Evolutionary conservation across 2,329 filamentous ascomycete species (phyloP).

Genomic region (Didymella sp.): DNA sequence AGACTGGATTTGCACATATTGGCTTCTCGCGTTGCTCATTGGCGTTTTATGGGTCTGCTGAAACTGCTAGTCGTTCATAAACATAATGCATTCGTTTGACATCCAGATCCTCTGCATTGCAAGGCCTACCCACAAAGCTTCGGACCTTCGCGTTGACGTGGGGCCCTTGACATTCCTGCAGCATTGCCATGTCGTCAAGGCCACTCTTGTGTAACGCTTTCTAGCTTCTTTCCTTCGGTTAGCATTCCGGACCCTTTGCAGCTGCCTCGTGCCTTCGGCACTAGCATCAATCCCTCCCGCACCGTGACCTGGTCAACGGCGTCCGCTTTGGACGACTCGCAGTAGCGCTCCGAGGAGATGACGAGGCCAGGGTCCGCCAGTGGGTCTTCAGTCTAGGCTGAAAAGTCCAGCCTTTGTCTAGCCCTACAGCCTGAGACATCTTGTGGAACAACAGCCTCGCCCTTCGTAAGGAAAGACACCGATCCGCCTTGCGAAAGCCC

Average conservation of each 20-base stretch:
- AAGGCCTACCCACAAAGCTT: background rate
- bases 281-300: conserved; percentile 15
- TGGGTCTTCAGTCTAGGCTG: background rate
- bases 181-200: conserved; percentile 2
- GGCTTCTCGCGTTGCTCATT: conserved; percentile 12
- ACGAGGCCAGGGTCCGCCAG: background rate
- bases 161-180: conserved; percentile 3
- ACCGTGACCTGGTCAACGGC: conserved; percentile 15
- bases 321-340: background rate
- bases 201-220: conserved; percentile 3
- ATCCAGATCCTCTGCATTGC: background rate
- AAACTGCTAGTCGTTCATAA: background rate
- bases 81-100: conserved; percentile 10
- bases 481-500: conserved; percentile 4
- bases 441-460: conserved; percentile 13
- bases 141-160: background rate
- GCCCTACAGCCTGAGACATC: background rate
- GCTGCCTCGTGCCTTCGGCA: conserved; percentile 4
- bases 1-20: conserved; percentile 16
- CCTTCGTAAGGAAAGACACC: conserved; percentile 17
- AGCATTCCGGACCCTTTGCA: conserved; percentile 11
- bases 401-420: conserved; percentile 1
- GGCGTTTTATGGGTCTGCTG: conserved; percentile 1
- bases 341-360: background rate
- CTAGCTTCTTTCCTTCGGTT: conserved; percentile 6